Percentiles rank a stretch among this genome's conserved stretches.
Conservation (phyloP, 352 stramenopile genomes). For the Globisporangium nunn region DNA sequence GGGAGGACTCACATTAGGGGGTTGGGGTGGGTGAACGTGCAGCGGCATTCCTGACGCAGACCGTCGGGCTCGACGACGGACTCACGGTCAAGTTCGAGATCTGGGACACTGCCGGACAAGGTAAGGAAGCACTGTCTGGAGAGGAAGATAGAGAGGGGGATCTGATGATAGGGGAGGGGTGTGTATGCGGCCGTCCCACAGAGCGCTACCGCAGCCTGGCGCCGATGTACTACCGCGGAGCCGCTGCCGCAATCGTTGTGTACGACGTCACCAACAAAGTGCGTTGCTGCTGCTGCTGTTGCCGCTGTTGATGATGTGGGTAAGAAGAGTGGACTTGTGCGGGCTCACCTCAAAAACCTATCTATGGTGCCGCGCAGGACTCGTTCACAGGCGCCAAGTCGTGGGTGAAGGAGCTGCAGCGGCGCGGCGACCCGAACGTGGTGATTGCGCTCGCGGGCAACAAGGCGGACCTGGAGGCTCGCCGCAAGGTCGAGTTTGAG, state of each 20-base stretch:
- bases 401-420: conserved; percentile 99
- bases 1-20: not conserved
- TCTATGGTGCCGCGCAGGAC: conserved; percentile 43
- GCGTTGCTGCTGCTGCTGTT: conserved; percentile 3
- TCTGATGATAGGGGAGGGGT: conserved; percentile 5
- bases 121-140: conserved; percentile 17
- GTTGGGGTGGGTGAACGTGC: conserved; percentile 5
- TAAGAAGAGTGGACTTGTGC: no score
- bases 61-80: conserved; percentile 95
- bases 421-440: conserved; percentile 95
- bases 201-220: conserved; percentile 95
- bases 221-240: conserved; percentile 97
- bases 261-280: conserved; percentile 97
- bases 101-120: conserved; percentile 97
- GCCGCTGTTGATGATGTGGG: not conserved
- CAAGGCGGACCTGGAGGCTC: conserved; percentile 97
- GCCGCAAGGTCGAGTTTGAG: conserved; percentile 95
- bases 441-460: conserved; percentile 97
- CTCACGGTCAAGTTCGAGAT: conserved; percentile 99
- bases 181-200: conserved; percentile 14
- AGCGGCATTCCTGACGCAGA: conserved; percentile 98
- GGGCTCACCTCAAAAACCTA: not conserved
- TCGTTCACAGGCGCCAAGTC: conserved; percentile 97
- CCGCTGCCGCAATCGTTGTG: conserved; percentile 94
- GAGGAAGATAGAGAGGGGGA: not conserved